Evolutionary conservation across 371 early-diverging fungal species (phyloP), one percentile per base, ranked within the genome.

Genomic region (Mucor plumbeus): DNA sequence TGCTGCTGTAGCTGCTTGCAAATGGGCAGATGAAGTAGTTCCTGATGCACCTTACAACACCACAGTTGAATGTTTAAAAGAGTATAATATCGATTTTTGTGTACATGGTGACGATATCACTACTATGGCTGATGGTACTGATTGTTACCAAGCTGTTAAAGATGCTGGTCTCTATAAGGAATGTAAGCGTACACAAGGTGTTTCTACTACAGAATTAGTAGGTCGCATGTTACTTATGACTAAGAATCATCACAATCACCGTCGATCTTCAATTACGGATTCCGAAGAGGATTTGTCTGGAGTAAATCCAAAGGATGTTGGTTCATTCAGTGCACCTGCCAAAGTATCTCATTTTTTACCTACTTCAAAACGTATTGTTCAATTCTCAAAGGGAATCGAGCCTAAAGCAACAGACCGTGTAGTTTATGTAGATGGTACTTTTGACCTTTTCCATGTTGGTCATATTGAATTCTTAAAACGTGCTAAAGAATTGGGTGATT

Each of bases 31-130:
- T 76, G 88, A 93, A 69, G 94, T 98, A 2, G 96, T 97, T 14
- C 86, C 83, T 59, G 84, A 97, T 66, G 97, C 97, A 17, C 99
- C 99, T 7, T 99, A 97, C 79, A 85, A 92, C 66, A 97, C 97
- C 44, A 83, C 88, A 11, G 80, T 96, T 44, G 95, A 95, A 74
- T 74, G 87, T 50, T 81, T 97, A 69, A 92, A 93, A 75, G 72
- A 89, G 67, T 91, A 94, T 84, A 75, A 94, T 68, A 91, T 93
- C 69, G 96, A 95, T 81, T 94, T 92, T 72, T 95, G 95, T 70
- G 96, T 96, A 3, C 99, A 98, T 68, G 97, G 98, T 19, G 97
- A 98, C 69, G 99, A 98, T 78, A 93, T 95, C 67, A 95, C 97
- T 39, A 95, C 96, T 9, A 85, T 92, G 78, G 94, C 95, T 11